Base-by-base conservation (phyloP, 768 basidiomycete species). In the Tricholoma furcatifolium region DNA sequence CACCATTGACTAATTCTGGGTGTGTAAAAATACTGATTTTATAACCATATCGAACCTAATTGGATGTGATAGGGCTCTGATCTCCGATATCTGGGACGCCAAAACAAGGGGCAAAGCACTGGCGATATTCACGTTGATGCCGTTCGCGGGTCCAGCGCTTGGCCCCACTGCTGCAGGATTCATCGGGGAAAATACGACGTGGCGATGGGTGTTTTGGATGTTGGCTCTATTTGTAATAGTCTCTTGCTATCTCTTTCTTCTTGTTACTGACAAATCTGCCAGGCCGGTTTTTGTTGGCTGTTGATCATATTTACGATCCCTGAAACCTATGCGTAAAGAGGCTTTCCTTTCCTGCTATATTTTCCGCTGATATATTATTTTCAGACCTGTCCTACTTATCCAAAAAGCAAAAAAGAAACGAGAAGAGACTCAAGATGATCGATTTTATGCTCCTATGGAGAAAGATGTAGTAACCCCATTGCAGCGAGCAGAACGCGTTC, bases 171-270 rank as follows among this genome's bases (percentile, higher is more conserved):
- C 80, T 10, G 80, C 72, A 35, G 79, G 78, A 3, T 79, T 74
- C 54, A 67, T 81, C 17, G 67, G 65, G 23, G 59, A 72, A 59
- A 70, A 70, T 31, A 67, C 76, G 0, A 77, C 77, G 2, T 90
- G 86, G 83, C 72, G 83, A 34, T 87, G 82, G 82, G 62, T 85
- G 7, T 90, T 85, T 65, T 87, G 84, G 83, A 70, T 85, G 44
- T 67, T 82, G 50, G 68, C 83, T 18, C 73, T 79, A 30, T 81
- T 85, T 58, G 81, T 80, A 57, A 62, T n/a, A n/a, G 79, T 67
- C n/a, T 32, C 39, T 40, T 17, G 20, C 8, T 8, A 21, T 32
- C 52, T 24, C 36, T 12, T 17, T 20, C 23, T 30, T 35, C 38
- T 47, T 5, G 27, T 42, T n/a, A 31, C 10, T 15, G 1, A 24